Percentiles rank a stretch among this genome's conserved stretches.
These are phyloP conservation scores for Paramecium primaurelia DNA, from an alignment of 73 alveolate genomes.

Conservation along the genomic window DNA sequence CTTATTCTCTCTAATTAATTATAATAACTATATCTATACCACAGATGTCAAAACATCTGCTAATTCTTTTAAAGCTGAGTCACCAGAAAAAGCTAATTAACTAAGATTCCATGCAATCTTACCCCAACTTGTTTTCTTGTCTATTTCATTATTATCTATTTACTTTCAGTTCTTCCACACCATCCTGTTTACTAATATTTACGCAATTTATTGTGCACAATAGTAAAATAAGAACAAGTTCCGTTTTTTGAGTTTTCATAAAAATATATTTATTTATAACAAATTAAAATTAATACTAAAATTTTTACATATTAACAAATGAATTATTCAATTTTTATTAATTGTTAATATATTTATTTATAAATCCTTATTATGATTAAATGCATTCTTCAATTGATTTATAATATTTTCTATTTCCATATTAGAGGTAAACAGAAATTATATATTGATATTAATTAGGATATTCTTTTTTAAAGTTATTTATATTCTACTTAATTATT, in stretches of 20 bases:
- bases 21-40: neutral
- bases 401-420: no score
- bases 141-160: neutral
- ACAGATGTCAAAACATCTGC: neutral
- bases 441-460: no score
- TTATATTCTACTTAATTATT: no score
- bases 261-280: neutral
- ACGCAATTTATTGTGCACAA: neutral
- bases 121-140: constrained; percentile 43
- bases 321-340: neutral
- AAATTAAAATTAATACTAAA: neutral
- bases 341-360: no score
- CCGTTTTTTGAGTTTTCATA: neutral
- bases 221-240: neutral
- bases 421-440: no score
- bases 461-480: no score
- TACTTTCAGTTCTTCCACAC: neutral
- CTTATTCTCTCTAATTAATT: neutral
- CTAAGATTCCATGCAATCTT: neutral
- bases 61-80: neutral
- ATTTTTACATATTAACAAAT: neutral
- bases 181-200: neutral
- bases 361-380: neutral
- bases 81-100: constrained; percentile 11
- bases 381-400: neutral